Conservation (phyloP, 306 rosid genomes). For the Datisca glomerata region DNA sequence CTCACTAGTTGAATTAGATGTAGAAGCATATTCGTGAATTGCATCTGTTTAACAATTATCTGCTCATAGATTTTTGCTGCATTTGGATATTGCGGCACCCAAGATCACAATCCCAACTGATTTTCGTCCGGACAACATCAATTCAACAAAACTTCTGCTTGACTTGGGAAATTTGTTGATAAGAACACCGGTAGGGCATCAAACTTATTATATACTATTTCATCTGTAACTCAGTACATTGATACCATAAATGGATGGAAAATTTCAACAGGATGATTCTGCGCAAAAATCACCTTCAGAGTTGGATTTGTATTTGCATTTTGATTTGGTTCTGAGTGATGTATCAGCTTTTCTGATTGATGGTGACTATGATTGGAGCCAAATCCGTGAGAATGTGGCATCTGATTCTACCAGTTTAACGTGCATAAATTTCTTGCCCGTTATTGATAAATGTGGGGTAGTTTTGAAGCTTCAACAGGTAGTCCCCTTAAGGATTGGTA, state of each 20-base stretch:
- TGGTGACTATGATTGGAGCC: constrained; percentile 80
- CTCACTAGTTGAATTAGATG: not conserved
- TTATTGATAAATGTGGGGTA: constrained; percentile 81
- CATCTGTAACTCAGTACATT: constrained; percentile 1
- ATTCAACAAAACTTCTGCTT: constrained; percentile 76
- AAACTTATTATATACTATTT: constrained; percentile 5
- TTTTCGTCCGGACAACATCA: constrained; percentile 60
- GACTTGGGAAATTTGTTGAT: constrained; percentile 89
- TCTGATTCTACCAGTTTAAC: constrained; percentile 21
- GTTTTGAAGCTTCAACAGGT: constrained; percentile 80
- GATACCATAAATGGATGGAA: constrained; percentile 1
- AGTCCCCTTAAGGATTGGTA: constrained; percentile 9
- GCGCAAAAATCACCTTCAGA: constrained; percentile 42
- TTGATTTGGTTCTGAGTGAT: constrained; percentile 79
- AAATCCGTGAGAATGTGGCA: constrained; percentile 25
- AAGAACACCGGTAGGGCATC: constrained; percentile 48
- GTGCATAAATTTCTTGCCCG: constrained; percentile 47
- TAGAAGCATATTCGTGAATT: not conserved
- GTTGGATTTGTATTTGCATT: constrained; percentile 65
- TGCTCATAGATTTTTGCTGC: constrained; percentile 69
- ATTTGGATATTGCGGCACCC: constrained; percentile 97
- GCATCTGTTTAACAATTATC: constrained; percentile 9
- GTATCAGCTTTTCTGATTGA: constrained; percentile 94
- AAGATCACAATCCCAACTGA: constrained; percentile 92
- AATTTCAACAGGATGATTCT: constrained; percentile 50